A percentile compares a stretch with the other conserved stretches of the same genome.
Evolutionary conservation across 73 alveolate species (phyloP).

Genomic region (Paramecium caudatum): DNA sequence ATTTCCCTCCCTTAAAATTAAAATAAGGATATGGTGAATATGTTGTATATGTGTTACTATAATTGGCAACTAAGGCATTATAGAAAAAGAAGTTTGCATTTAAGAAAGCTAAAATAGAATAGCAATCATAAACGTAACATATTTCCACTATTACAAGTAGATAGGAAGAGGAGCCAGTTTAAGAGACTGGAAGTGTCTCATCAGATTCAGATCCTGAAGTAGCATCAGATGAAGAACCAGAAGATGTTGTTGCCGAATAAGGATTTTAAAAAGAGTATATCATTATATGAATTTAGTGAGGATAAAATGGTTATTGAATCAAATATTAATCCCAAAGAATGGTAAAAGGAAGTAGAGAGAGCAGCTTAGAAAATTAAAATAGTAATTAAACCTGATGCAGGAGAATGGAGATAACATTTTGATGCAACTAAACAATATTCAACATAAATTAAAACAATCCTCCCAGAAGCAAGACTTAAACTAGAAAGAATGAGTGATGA

Average conservation of each 20-base stretch:
- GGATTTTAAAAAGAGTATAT: conserved; percentile 67
- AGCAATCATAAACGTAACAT: conserved; percentile 60
- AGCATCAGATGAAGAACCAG: conserved; percentile 78
- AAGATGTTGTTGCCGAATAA: conserved; percentile 63
- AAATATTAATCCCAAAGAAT: conserved; percentile 71
- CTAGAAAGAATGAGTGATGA: conserved; percentile 72
- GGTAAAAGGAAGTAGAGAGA: conserved; percentile 76
- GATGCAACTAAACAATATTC: conserved; percentile 71
- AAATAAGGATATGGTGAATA: conserved; percentile 75
- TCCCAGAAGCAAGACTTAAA: conserved; percentile 75
- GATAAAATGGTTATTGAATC: conserved; percentile 73
- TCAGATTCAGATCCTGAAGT: conserved; percentile 73
- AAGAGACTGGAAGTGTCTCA: conserved; percentile 74
- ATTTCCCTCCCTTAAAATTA: conserved; percentile 72
- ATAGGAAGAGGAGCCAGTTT: conserved; percentile 4
- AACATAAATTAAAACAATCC: conserved; percentile 13
- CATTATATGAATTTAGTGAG: conserved; percentile 31
- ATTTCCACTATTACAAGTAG: neutral
- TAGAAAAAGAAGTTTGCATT: conserved; percentile 59
- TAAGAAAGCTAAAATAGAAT: conserved; percentile 67
- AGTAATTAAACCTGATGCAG: conserved; percentile 68
- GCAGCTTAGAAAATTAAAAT: conserved; percentile 68
- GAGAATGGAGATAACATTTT: conserved; percentile 76
- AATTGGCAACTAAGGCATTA: conserved; percentile 73
- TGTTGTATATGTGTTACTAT: conserved; percentile 53